Evolutionary conservation across 2,329 filamentous ascomycete species (phyloP).

Genomic region (Aspergillus quadricinctus): DNA sequence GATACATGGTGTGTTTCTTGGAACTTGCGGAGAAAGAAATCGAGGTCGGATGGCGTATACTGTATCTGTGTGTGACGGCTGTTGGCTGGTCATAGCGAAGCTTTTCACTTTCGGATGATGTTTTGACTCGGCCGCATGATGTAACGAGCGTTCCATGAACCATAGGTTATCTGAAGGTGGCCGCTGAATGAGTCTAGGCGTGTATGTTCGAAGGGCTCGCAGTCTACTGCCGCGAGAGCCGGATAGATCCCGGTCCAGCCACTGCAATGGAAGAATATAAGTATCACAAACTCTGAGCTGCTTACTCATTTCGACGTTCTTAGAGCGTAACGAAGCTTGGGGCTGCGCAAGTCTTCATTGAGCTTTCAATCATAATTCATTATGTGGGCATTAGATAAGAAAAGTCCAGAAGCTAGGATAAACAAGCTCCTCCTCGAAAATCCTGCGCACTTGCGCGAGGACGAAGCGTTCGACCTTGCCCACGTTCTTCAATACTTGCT

Average conservation of each 20-base stretch:
- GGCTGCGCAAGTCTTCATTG: background rate
- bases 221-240: background rate
- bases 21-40: background rate
- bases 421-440: conserved; percentile 98
- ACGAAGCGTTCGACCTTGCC: conserved; percentile 98
- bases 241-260: background rate
- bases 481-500: conserved; percentile 95
- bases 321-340: background rate
- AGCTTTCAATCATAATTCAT: background rate
- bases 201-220: background rate
- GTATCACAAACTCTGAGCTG: background rate
- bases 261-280: background rate
- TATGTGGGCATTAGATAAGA: conserved; percentile 57
- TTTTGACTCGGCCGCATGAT: background rate
- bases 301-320: background rate
- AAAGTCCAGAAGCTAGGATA: conserved; percentile 99
- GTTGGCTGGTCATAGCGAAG: background rate
- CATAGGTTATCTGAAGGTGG: background rate
- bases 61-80: background rate
- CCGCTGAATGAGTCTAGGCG: background rate
- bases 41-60: background rate
- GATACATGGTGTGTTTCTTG: background rate
- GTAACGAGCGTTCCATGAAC: background rate
- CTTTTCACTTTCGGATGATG: background rate
- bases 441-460: conserved; percentile 88